Conservation (phyloP, 2,329 filamentous ascomycete genomes). For the Pseudogymnoascus sp. region DNA sequence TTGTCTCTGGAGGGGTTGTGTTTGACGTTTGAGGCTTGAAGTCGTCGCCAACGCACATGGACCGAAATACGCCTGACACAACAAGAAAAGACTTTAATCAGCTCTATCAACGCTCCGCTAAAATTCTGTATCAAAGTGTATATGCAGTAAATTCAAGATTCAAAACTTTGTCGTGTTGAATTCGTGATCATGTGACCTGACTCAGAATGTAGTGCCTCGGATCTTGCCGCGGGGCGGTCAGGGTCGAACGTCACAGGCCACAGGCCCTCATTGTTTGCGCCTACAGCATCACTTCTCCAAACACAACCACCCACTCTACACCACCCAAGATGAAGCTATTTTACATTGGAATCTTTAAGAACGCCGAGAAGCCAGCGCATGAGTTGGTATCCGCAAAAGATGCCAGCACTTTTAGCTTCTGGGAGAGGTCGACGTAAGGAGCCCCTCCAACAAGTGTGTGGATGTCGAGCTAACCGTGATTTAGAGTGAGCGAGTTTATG, state of each 20-base stretch:
- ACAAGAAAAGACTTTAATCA: not conserved
- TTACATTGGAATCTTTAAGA: constrained; percentile 83
- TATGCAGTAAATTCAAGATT: not conserved
- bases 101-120: not conserved
- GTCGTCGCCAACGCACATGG: not conserved
- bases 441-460: constrained; percentile 3
- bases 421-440: constrained; percentile 7
- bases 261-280: constrained; percentile 8
- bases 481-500: constrained; percentile 54
- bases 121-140: not conserved
- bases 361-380: constrained; percentile 65
- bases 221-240: constrained; percentile 5
- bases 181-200: constrained; percentile 2
- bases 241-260: constrained; percentile 5
- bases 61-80: not conserved
- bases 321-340: constrained; percentile 68
- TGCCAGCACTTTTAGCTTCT: constrained; percentile 4
- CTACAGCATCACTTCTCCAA: constrained; percentile 2
- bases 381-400: constrained; percentile 45
- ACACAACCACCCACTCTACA: constrained; percentile 10
- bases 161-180: not conserved
- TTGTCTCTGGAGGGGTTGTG: not conserved
- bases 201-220: constrained; percentile 3
- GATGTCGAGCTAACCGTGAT: constrained; percentile 34
- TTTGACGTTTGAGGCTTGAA: not conserved